A percentile compares a stretch with the other conserved stretches of the same genome.
These are phyloP conservation scores for Hypomyces rosellus DNA, from an alignment of 2,329 filamentous ascomycete species.

Conservation along the genomic window DNA sequence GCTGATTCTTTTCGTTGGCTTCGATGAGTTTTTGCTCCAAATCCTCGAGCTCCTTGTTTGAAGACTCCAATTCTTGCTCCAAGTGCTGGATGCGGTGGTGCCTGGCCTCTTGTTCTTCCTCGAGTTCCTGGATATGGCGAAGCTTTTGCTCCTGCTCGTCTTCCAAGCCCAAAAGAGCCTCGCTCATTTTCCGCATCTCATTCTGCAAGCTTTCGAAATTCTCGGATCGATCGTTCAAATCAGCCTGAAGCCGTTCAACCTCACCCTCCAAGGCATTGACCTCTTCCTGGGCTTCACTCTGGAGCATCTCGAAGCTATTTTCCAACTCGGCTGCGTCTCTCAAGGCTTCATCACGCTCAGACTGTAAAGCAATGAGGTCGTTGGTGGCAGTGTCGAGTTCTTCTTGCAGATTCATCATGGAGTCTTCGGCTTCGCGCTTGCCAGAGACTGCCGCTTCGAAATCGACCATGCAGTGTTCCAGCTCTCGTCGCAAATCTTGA, in stretches of 20 bases:
- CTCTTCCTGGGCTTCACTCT: constrained; percentile 59
- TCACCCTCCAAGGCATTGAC: constrained; percentile 65
- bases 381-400: constrained; percentile 75
- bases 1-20: constrained; percentile 78
- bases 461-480: constrained; percentile 73
- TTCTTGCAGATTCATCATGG: constrained; percentile 61
- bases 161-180: constrained; percentile 78
- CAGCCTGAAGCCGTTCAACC: constrained; percentile 61
- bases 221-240: constrained; percentile 70
- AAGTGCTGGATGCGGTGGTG: constrained; percentile 72
- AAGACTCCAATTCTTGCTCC: constrained; percentile 74
- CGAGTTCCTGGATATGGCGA: constrained; percentile 72
- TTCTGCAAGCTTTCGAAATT: constrained; percentile 87
- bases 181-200: constrained; percentile 88
- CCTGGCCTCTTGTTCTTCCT: constrained; percentile 74
- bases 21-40: constrained; percentile 80
- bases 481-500: constrained; percentile 77
- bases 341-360: constrained; percentile 80
- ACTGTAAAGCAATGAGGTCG: constrained; percentile 71
- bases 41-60: constrained; percentile 79
- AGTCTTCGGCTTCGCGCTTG: constrained; percentile 54
- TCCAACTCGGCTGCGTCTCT: constrained; percentile 56
- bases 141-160: constrained; percentile 79
- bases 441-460: constrained; percentile 65
- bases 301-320: constrained; percentile 53